A percentile compares a stretch with the other conserved stretches of the same genome.
Evolutionary conservation across 2,329 filamentous ascomycete genomes (phyloP).

Genomic region (Aspergillus nomiae): DNA sequence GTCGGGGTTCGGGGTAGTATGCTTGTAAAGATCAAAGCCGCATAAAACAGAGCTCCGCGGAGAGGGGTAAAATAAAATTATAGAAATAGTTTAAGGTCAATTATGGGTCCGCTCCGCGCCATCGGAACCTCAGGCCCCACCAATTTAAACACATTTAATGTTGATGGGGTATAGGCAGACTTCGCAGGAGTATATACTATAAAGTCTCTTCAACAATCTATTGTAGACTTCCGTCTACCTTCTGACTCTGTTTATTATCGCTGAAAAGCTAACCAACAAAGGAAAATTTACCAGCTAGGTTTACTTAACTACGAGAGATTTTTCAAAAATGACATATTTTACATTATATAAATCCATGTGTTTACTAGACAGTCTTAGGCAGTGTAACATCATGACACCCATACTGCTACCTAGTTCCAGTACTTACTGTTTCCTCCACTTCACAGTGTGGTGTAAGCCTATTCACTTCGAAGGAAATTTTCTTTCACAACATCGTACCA

Average conservation of each 20-base stretch:
- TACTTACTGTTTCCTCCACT: background rate
- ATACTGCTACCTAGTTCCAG: background rate
- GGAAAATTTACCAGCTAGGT: background rate
- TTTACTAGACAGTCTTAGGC: background rate
- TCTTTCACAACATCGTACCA: background rate
- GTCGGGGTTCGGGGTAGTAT: conserved; percentile 21
- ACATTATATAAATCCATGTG: background rate
- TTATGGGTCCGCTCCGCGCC: conserved; percentile 18
- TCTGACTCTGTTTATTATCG: background rate
- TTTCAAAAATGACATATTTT: background rate
- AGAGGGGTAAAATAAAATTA: conserved; percentile 9
- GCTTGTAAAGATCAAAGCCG: background rate
- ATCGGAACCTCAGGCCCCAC: background rate
- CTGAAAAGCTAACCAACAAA: background rate
- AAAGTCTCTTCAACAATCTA: background rate
- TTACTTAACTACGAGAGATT: no score
- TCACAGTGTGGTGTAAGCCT: background rate
- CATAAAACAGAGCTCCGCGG: conserved; percentile 23
- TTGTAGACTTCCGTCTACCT: background rate
- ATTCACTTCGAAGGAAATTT: background rate
- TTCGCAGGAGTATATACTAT: background rate
- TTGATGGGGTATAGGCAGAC: background rate
- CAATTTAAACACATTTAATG: background rate
- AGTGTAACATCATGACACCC: background rate
- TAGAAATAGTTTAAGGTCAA: background rate